These are phyloP conservation scores for Boletus fagicola DNA, from an alignment of 768 basidiomycete genomes.

Conservation along the genomic window DNA sequence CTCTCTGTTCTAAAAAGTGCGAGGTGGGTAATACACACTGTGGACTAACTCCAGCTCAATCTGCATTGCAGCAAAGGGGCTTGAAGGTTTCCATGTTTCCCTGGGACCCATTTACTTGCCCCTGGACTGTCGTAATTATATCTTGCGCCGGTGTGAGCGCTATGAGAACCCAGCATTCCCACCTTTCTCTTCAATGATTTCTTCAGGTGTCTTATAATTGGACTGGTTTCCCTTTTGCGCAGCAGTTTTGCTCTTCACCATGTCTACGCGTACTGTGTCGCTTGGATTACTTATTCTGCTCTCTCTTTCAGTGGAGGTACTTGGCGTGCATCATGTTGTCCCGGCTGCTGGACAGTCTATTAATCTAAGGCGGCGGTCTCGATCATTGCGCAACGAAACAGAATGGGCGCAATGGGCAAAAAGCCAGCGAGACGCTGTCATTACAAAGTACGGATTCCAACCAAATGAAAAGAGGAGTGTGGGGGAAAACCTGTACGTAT, in stretches of 20 bases:
- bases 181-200: constrained; percentile 5
- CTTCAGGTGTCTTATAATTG: constrained; percentile 6
- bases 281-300: constrained; percentile 14
- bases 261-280: constrained; percentile 3
- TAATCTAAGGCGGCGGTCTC: constrained; percentile 16
- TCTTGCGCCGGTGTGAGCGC: constrained; percentile 3
- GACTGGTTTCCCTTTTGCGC: constrained; percentile 3
- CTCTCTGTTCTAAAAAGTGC: not conserved
- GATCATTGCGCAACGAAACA: constrained; percentile 12
- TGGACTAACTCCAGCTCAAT: not conserved
- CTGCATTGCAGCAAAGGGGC: not conserved
- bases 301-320: constrained; percentile 8
- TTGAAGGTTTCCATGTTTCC: not conserved
- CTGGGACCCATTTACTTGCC: not conserved
- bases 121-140: constrained; percentile 8
- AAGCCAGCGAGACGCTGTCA: constrained; percentile 41
- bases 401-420: constrained; percentile 41
- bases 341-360: constrained; percentile 24
- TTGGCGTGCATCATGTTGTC: constrained; percentile 10
- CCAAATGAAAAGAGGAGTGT: constrained; percentile 37
- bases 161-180: not conserved
- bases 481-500: constrained; percentile 48
- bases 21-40: not conserved
- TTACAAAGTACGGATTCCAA: constrained; percentile 46
- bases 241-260: constrained; percentile 4